A percentile compares a stretch with the other conserved stretches of the same genome.
Evolutionary conservation across 1,284 basidiomycete species (phyloP).

Genomic region (Ceratobasidium sp.): DNA sequence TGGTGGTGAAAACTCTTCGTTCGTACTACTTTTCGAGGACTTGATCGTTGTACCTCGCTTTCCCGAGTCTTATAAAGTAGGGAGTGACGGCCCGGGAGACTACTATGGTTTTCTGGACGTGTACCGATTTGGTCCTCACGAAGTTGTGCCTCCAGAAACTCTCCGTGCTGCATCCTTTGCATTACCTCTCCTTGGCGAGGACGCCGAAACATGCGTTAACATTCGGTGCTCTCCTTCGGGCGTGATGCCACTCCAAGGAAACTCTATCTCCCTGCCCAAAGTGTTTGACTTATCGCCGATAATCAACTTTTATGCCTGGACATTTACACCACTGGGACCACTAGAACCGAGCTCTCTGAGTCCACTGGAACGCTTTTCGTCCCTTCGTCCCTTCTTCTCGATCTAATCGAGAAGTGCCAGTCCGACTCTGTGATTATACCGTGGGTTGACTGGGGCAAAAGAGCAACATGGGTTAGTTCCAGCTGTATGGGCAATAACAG

Average conservation of each 20-base stretch:
- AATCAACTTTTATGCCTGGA: conserved; percentile 30
- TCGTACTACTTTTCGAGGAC: conserved; percentile 20
- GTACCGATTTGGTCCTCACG: conserved; percentile 6
- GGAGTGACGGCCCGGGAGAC: not conserved
- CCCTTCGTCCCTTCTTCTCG: conserved; percentile 12
- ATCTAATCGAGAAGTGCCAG: conserved; percentile 6
- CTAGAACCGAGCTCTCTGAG: not conserved
- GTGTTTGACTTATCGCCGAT: not conserved
- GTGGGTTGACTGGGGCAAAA: conserved; percentile 15
- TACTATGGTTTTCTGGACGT: conserved; percentile 4
- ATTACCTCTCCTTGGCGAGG: conserved; percentile 2
- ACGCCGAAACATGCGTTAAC: not conserved
- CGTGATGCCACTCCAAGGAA: conserved; percentile 22
- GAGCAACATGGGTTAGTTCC: conserved; percentile 24
- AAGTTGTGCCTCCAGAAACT: not conserved
- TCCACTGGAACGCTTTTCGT: conserved; percentile 3
- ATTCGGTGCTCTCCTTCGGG: conserved; percentile 4
- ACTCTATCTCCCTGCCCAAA: not conserved
- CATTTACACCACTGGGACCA: not conserved
- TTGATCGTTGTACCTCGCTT: conserved; percentile 21
- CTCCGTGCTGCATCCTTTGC: conserved; percentile 12
- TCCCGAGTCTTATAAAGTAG: not conserved
- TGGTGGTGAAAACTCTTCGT: not conserved
- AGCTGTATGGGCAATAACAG: not conserved
- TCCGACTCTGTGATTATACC: conserved; percentile 5